Evolutionary conservation across 129 eudicot genomes (phyloP), one percentile per base, ranked within the genome.

Genomic region (Lonicera japonica): DNA sequence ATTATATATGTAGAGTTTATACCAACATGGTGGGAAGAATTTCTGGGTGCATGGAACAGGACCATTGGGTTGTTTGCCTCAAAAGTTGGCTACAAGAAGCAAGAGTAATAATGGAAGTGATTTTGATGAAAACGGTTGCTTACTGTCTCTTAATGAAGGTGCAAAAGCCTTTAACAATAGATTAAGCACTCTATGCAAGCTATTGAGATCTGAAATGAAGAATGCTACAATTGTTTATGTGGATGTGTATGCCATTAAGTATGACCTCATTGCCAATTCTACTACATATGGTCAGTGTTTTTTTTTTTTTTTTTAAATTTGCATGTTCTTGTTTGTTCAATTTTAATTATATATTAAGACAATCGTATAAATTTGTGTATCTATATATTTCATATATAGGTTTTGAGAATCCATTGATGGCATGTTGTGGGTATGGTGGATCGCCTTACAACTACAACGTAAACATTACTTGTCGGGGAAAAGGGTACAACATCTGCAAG

Each of bases 391-490:
- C n/a, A n/a, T n/a, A n/a, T n/a, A 25, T 25, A 80, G 85, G 85
- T 58, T 75, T 80, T 61, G 72, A 66, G 72, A 52, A 70, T 8
- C 85, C 86, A 8, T 64, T 80, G 36, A 72, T 71, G 86, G 72
- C 75, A 54, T 80, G 86, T 55, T 80, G 81, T 47, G 86, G 86
- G 19, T 16, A 56, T 38, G 85, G 85, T 7, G 86, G 86, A 23
- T 58, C 75, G 0, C 86, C 86, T 2, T 75, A 80, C 53, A 80
- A 80, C 70, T 75, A 17, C 39, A 57, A 75, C 25, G 36, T 67
- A 11, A 64, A 48, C 34, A 20, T 60, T 15, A 51, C 45, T 18
- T 80, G 86, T 19, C 69, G 77, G 5, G 15, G 41, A 15, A 4
- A 12, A 8, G 75, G 69, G 16, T 51, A 51, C 52, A 54, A 34